These are phyloP conservation scores for Xylaria sp. DNA, from an alignment of 2,329 filamentous ascomycete genomes.

Conservation along the genomic window DNA sequence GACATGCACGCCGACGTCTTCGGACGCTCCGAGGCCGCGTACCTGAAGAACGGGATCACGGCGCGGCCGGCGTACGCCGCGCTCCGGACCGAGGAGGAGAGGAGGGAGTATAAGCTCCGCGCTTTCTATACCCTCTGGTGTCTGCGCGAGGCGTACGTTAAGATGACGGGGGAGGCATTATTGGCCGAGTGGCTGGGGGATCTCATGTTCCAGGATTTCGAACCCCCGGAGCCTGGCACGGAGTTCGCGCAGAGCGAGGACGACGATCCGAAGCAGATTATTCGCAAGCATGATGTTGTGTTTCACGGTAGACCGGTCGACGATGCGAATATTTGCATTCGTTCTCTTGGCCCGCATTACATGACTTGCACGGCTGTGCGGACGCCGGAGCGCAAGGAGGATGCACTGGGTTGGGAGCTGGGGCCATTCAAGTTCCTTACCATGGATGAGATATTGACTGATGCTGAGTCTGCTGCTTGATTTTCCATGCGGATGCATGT, in stretches of 20 bases:
- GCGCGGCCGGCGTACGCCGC: conserved; percentile 44
- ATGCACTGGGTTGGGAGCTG: conserved; percentile 54
- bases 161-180: conserved; percentile 83
- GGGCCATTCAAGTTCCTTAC: conserved; percentile 57
- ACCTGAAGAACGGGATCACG: conserved; percentile 63
- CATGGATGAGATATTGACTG: conserved; percentile 58
- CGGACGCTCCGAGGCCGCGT: conserved; percentile 67
- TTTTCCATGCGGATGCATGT: conserved; percentile 1
- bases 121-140: conserved; percentile 84
- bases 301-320: conserved; percentile 55
- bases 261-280: conserved; percentile 50
- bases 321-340: conserved; percentile 57
- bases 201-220: conserved; percentile 74
- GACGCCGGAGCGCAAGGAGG: conserved; percentile 52
- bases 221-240: conserved; percentile 59
- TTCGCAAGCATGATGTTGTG: conserved; percentile 53
- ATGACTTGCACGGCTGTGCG: conserved; percentile 66
- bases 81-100: conserved; percentile 47
- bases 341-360: conserved; percentile 60
- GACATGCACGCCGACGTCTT: conserved; percentile 80
- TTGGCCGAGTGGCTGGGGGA: conserved; percentile 77
- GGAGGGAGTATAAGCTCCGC: conserved; percentile 72
- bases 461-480: conserved; percentile 53
- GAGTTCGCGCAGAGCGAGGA: conserved; percentile 50
- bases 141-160: conserved; percentile 83